Evolutionary conservation across 148 eudicot genomes (phyloP), one percentile per base, ranked within the genome.

Genomic region (Camellia sinensis): DNA sequence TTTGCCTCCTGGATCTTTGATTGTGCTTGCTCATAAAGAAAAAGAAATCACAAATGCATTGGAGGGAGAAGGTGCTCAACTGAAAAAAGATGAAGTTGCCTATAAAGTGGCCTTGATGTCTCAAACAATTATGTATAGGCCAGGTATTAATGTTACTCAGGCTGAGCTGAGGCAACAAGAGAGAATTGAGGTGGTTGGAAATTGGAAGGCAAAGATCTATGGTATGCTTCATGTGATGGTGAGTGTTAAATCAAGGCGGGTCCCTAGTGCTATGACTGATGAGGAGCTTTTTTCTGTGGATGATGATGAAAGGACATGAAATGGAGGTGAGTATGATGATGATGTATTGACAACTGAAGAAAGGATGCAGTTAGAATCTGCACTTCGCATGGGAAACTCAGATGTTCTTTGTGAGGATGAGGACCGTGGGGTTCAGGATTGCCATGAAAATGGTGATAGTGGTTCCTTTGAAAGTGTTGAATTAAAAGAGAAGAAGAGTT

Each of bases 141-240:
- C 98, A 11, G 98, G 98, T 54, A 92, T 94, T 73, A 94, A 94
- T 79, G 97, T 94, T 62, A 94, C 97, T 37, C 94, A 94, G 82
- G 98, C 98, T 48, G 94, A 94, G 88, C 98, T 94, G 71, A 89
- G 98, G 78, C 84, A 97, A 57, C 97, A 94, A 63, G 94, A 94
- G 83, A 88, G 91, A 85, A 89, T 91, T 0, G 98, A 94, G 81
- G 83, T 86, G 88, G 91, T 94, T 78, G 98, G 98, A 3, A 79
- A 90, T 65, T 94, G 98, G 98, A 94, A 92, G 78, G 93, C 93
- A 17, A 94, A 92, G 86, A 93, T 94, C 74, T 94, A 88, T 84
- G 98, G 92, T 81, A 94, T 94, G 94, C 93, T 88, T 82, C 87
- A 94, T 80, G 98, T 94, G 43, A 84, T 87, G 94, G 96, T 94